Base-by-base conservation (phyloP, 768 basidiomycete genomes). In the Tricholoma matsutake region DNA sequence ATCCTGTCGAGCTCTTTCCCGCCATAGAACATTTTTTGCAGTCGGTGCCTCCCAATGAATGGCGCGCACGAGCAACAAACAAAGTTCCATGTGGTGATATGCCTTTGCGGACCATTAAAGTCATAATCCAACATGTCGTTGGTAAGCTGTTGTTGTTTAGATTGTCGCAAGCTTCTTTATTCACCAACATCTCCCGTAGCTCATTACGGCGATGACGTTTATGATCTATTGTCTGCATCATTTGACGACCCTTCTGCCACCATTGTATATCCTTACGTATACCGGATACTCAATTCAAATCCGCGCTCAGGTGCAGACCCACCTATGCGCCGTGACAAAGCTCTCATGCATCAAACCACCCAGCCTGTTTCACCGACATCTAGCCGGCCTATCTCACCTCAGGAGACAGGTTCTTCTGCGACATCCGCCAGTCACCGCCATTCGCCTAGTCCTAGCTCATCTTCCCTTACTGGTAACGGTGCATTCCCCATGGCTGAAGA, bases 161-260 rank as follows among this genome's bases (percentile, higher is more conserved):
- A 54, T 37, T 8, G n/a, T 54, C 56, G 43, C 16, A 25, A 58
- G 31, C 18, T 4, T 49, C 47, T 53, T 58, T 49, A 54, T 47
- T 61, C 18, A 59, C 49, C 45, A 66, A 11, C 43, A 61, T 16
- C 37, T 32, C 3, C 49, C 52, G 16, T 57, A 91, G 92, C 89
- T 35, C 89, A 93, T 67, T 89, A 92, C 68, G 92, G 89, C 25
- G 93, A 93, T 61, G 89, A 91, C 57, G 88, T 96, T 0, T 98
- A 98, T 67, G 95, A 98, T 69, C 76, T 96, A 51, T 83, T 99
- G 32, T 91, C 92, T 1, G 84, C 85, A 43, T 88, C 95, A 9
- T 97, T 98, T 68, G 96, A 96, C 65, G 93, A 95, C 71, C 91
- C 94, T n/a, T 96, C 94, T 6, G 93, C 92, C n/a, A 94, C 93